Evolutionary conservation across 176 grass and related monocot species (phyloP).

Genomic region (Cenchrus americanus): DNA sequence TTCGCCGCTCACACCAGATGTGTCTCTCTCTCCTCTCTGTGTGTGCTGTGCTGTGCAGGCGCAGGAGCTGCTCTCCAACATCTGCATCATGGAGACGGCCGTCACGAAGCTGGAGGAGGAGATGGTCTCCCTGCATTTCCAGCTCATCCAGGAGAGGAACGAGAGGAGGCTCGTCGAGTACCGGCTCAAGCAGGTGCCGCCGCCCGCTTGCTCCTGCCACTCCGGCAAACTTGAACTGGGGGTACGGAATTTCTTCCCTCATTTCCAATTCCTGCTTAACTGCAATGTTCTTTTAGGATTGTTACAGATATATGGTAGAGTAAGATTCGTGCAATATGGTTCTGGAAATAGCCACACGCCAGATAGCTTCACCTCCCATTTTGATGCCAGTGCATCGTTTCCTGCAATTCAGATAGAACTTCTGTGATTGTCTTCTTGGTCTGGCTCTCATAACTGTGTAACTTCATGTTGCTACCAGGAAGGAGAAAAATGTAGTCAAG

Average conservation of each 20-base stretch:
- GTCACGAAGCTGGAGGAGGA: conserved; percentile 84
- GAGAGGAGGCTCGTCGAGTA: conserved; percentile 88
- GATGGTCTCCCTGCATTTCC: conserved; percentile 82
- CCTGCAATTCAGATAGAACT: not conserved
- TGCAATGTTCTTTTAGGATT: not conserved
- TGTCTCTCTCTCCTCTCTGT: not conserved
- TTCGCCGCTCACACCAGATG: too few relatives aligned
- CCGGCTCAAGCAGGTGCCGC: conserved; percentile 59
- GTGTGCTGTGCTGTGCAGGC: conserved; percentile 38
- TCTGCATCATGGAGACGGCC: conserved; percentile 62
- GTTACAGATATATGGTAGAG: not conserved
- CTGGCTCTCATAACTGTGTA: not conserved
- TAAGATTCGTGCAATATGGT: not conserved
- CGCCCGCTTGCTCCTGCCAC: conserved; percentile 43
- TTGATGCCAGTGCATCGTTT: not conserved
- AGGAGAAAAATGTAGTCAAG: conserved; percentile 17
- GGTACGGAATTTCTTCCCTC: conserved; percentile 31
- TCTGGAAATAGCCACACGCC: not conserved
- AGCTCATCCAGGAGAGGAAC: conserved; percentile 97
- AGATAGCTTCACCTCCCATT: not conserved
- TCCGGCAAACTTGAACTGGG: conserved; percentile 17
- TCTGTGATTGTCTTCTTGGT: not conserved
- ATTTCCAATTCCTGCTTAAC: not conserved
- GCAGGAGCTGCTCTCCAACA: conserved; percentile 80
- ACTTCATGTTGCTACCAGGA: conserved; percentile 49